Base-by-base conservation (phyloP, 192 early-diverging fungal genomes). In the Radiomyces spectabilis region DNA sequence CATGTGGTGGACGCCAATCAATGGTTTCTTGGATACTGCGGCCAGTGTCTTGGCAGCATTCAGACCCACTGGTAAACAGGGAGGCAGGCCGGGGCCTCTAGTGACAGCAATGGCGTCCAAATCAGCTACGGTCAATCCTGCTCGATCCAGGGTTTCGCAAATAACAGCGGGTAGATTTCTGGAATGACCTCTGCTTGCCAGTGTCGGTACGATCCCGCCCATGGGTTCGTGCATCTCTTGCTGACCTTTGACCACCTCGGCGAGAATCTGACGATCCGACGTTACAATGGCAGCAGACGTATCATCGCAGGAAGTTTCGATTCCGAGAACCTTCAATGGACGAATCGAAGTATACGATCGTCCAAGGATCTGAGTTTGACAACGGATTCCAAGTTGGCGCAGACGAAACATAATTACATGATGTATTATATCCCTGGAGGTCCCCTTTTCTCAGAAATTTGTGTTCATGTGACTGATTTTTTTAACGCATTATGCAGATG, bases 1-100 rank as follows among this genome's bases (percentile, higher is more conserved):
- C 88, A 88, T 90, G 55, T 90, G 88, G 60, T 90, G 88, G 35
- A 88, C 85, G 24, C 88, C 88, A 30, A 90, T 61, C 22, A 90
- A 66, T 12, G 88, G 86, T 59, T 79, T 80, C 27, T 67, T 61
- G 53, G 46, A 47, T 16, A 76, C 86, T 0, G 84, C 85, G 9
- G 88, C 88, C 41, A 90, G 55, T 16, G 82, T 78, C 48, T 88
- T 88, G 26, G 75, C 88, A 0, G 86, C 86, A 16, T 82, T 80
- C 57, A 90, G 48, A 26, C 88, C 79, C 2, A 85, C 86, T 10
- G 75, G 64, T 26, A 90, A 66, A 49, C 81, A 82, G 34, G 81
- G 78, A 1, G 84, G 75, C 53, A 90, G 47, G 1, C 88, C 88
- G 0, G 88, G 88, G 6, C 88, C 88, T 5, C 86, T 71, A 1